Evolutionary conservation across 1,284 basidiomycete genomes (phyloP), one percentile per base, ranked within the genome.

Genomic region (Trichosporon sp.): DNA sequence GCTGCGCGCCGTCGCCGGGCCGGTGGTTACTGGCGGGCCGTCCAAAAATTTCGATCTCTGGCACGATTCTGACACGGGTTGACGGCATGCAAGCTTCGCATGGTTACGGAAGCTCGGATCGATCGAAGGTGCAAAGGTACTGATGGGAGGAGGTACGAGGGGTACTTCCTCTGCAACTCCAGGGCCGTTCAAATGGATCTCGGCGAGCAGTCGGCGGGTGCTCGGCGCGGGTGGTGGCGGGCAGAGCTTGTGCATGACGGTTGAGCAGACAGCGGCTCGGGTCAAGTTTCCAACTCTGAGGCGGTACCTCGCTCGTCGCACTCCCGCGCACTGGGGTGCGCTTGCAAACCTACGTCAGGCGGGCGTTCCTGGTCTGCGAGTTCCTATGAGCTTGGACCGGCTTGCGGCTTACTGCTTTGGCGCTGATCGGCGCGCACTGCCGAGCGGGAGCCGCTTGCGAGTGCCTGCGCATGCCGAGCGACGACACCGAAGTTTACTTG

Each of bases 211-310:
- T n/a, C 43, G 43, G 43, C 43, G 3, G 43, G n/a, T 5, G 43
- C 21, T 48, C 19, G 51, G 19, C 51, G 19, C 51, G 51, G n/a
- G n/a, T 21, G 19, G 51, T 54, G 21, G 51, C 51, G 51, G 51
- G 51, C 51, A 54, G 51, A 54, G 51, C 51, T n/a, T 21, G 51
- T 7, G 48, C 19, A 51, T 51, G 48, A 4, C 11, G 10, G 37
- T 10, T 7, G 48, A 51, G 51, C 51, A 21, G 10, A 16, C 51
- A 54, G 51, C 51, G 51, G 51, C 51, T 21, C 51, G 51, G 51
- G 51, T 16, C 51, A 54, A 54, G 51, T 54, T 54, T 54, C 51
- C 51, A 54, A 54, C 51, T 54, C n/a, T 54, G 21, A 54, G 51
- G 51, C 51, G 51, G 51, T 54, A 54, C 51, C 51, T 54, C 51